Evolutionary conservation across 1,139 yeast species (phyloP).

Genomic region (Diutina neorugosa): DNA sequence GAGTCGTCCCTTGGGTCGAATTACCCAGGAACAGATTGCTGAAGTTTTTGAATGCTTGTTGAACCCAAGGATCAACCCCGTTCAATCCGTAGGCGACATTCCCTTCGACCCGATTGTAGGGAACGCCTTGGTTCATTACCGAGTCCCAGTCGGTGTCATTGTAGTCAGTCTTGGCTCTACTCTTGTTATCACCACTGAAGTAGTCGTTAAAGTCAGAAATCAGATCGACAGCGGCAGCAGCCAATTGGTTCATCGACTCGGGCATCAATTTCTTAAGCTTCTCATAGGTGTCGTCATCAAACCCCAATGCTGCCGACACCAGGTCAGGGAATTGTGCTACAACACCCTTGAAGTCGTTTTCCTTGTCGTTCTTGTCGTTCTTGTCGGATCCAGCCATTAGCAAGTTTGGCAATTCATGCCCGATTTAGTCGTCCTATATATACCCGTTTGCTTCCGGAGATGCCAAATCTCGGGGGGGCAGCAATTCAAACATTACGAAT

Average conservation of each 20-base stretch:
- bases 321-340: not conserved
- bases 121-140: not conserved
- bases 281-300: not conserved
- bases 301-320: not conserved
- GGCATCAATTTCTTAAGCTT: not conserved
- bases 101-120: not conserved
- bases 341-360: not conserved
- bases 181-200: not conserved
- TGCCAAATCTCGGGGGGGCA: not conserved
- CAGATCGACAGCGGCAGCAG: not conserved
- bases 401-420: not conserved
- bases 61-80: not conserved
- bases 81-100: not conserved
- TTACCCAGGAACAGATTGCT: not conserved
- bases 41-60: not conserved
- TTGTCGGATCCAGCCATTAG: not conserved
- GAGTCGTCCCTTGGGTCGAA: slow-evolving; percentile 12
- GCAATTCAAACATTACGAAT: not conserved
- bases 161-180: too few species aligned
- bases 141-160: not conserved
- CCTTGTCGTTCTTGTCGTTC: not conserved
- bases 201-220: not conserved
- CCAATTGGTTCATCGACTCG: not conserved
- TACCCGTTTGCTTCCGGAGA: not conserved
- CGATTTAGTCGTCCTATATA: not conserved